Conservation (phyloP, 371 early-diverging fungal genomes). For the Mortierella sp. region DNA sequence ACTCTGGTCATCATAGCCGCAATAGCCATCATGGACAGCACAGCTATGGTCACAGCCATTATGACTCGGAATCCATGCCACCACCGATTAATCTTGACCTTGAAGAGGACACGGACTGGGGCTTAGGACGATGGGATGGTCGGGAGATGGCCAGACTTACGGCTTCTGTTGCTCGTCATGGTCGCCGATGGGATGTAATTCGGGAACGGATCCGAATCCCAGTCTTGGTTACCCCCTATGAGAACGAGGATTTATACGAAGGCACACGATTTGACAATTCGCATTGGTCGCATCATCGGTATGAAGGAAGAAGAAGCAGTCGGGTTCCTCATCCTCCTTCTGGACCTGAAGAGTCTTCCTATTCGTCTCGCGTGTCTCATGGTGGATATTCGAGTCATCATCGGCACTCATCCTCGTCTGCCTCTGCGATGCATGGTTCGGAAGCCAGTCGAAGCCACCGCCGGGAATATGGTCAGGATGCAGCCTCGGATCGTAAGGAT, state of each 20-base stretch:
- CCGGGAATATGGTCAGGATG: too few species aligned
- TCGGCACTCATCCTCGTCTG: too few species aligned
- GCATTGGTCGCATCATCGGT: not conserved
- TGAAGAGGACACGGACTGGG: conserved; percentile 48
- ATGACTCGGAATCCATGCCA: not conserved
- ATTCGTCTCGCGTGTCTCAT: too few species aligned
- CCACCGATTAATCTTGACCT: conserved; percentile 8
- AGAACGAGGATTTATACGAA: conserved; percentile 29
- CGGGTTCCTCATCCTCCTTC: not conserved
- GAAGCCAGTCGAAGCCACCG: too few species aligned
- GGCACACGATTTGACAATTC: conserved; percentile 24
- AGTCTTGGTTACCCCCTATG: conserved; percentile 22
- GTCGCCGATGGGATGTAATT: conserved; percentile 44
- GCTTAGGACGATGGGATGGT: conserved; percentile 33
- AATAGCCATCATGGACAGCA: not conserved
- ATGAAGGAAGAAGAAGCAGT: too few species aligned
- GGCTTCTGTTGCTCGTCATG: conserved; percentile 42
- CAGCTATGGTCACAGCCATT: conserved; percentile 1
- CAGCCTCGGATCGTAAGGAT: too few species aligned
- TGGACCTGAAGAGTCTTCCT: not conserved
- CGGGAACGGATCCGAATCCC: conserved; percentile 46
- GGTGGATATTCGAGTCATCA: too few species aligned
- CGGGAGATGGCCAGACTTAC: conserved; percentile 45
- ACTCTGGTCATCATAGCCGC: not conserved
- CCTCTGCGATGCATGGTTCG: too few species aligned